Evolutionary conservation across 345 rosid genomes (phyloP).

Genomic region (Euphorbia pulcherrima): DNA sequence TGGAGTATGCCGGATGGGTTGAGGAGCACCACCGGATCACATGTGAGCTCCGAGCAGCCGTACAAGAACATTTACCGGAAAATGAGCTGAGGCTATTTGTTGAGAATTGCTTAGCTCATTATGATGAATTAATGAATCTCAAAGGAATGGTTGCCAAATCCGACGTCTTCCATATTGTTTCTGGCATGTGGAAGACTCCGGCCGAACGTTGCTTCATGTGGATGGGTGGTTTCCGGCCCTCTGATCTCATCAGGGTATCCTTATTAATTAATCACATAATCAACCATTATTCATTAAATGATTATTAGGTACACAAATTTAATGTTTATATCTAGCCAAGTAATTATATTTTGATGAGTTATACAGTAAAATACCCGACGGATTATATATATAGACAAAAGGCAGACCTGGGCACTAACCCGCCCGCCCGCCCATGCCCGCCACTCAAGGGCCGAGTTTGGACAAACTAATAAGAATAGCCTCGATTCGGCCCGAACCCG

Average conservation of each 20-base stretch:
- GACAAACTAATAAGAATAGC: too few relatives aligned
- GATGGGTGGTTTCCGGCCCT: conserved; percentile 96
- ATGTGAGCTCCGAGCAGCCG: conserved; percentile 85
- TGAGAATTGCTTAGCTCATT: conserved; percentile 72
- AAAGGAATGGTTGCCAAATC: conserved; percentile 71
- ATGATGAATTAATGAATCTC: conserved; percentile 70
- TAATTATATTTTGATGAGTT: too few relatives aligned
- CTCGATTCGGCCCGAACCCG: too few relatives aligned
- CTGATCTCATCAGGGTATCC: conserved; percentile 88
- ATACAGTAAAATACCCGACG: too few relatives aligned
- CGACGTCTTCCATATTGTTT: conserved; percentile 86
- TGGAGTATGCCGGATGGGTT: conserved; percentile 85
- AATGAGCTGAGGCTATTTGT: conserved; percentile 82
- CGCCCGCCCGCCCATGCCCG: too few relatives aligned
- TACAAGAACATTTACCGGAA: conserved; percentile 79
- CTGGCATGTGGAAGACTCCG: conserved; percentile 97
- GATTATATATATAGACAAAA: too few relatives aligned
- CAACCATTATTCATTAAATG: too few relatives aligned
- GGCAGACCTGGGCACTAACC: too few relatives aligned
- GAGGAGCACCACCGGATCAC: conserved; percentile 82
- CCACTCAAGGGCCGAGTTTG: too few relatives aligned
- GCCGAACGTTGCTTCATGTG: conserved; percentile 99
- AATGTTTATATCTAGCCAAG: not conserved
- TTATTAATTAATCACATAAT: not conserved
- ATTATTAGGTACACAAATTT: conserved; percentile 12